Conservation (phyloP, 2,329 filamentous ascomycete species). For the Claviceps sp. region DNA sequence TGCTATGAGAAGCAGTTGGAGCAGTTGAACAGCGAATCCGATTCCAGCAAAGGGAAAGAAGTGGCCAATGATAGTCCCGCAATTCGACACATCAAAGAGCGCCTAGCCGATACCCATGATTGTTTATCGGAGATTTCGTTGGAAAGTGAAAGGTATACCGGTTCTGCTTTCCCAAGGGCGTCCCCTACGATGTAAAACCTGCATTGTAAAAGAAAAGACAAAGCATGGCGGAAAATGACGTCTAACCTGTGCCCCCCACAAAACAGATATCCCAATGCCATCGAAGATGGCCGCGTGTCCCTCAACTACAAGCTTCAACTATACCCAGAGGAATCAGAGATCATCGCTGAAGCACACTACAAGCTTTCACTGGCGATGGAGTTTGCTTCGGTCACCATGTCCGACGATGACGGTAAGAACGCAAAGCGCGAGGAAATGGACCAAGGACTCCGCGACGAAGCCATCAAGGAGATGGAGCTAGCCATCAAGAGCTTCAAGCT, state of each 20-base stretch:
- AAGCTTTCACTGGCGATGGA: constrained; percentile 92
- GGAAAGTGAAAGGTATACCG: constrained; percentile 65
- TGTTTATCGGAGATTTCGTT: constrained; percentile 92
- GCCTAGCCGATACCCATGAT: constrained; percentile 85
- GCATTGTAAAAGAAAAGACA: not conserved
- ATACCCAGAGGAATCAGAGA: constrained; percentile 66
- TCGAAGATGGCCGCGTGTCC: constrained; percentile 66
- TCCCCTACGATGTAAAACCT: not conserved
- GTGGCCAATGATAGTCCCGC: constrained; percentile 25
- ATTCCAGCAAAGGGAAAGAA: constrained; percentile 30
- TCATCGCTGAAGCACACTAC: constrained; percentile 89
- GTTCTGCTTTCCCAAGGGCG: not conserved
- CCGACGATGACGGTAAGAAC: constrained; percentile 33
- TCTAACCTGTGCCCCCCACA: constrained; percentile 1
- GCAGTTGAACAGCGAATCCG: constrained; percentile 17
- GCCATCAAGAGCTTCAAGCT: constrained; percentile 61
- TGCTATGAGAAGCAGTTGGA: constrained; percentile 46
- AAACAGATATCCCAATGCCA: constrained; percentile 64
- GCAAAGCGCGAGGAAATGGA: constrained; percentile 43
- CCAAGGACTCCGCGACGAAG: constrained; percentile 57
- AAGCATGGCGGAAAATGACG: not conserved
- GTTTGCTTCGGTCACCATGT: constrained; percentile 67
- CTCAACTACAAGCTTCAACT: constrained; percentile 68
- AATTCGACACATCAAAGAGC: constrained; percentile 58
- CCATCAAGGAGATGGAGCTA: constrained; percentile 55